Evolutionary conservation across 257 asterid genomes (phyloP).

Genomic region (Ajuga chamaepitys): DNA sequence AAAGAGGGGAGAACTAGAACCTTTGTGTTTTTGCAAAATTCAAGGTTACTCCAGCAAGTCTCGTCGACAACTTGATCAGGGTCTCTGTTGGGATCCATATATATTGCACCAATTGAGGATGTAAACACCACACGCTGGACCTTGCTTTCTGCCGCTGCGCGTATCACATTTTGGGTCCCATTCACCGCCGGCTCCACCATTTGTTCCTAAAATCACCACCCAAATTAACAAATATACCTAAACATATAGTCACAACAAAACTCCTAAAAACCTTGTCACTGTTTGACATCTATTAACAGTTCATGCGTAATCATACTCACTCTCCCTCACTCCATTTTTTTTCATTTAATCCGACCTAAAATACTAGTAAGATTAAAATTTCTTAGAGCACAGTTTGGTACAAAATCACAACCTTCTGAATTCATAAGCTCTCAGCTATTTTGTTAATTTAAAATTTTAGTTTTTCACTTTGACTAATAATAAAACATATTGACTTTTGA

Average conservation of each 20-base stretch:
- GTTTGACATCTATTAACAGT: background rate
- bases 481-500: no score
- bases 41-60: conserved; percentile 95
- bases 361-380: no score
- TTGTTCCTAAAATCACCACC: conserved; percentile 53
- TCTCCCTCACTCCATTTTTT: no score
- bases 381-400: no score
- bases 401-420: no score
- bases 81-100: conserved; percentile 78
- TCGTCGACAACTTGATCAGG: conserved; percentile 72
- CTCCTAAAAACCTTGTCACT: no score
- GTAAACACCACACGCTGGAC: conserved; percentile 81
- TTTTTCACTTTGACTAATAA: no score
- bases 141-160: conserved; percentile 71
- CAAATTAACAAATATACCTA: background rate
- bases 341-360: no score
- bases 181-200: conserved; percentile 96
- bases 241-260: no score
- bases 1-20: conserved; percentile 11
- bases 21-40: conserved; percentile 86
- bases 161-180: conserved; percentile 68
- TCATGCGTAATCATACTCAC: no score
- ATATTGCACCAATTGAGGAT: conserved; percentile 80
- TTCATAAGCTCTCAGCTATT: no score
- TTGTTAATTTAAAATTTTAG: no score